These are phyloP conservation scores for Ogataea allantospora DNA, from an alignment of 805 yeast genomes.

Conservation along the genomic window DNA sequence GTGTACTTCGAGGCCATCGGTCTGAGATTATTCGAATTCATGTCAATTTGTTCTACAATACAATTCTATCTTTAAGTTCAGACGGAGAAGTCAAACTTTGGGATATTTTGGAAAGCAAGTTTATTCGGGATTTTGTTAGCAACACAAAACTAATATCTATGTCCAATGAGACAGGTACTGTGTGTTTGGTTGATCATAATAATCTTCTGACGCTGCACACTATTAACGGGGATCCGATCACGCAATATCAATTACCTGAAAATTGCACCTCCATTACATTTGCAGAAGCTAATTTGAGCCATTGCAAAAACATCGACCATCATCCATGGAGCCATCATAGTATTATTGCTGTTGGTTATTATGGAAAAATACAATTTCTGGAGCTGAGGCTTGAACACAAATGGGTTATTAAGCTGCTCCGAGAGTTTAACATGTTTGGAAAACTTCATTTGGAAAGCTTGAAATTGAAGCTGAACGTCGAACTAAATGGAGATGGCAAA, in stretches of 20 bases:
- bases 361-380: conserved; percentile 29
- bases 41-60: conserved; percentile 51
- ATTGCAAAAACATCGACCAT: conserved; percentile 4
- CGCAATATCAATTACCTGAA: conserved; percentile 21
- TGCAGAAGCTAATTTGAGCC: conserved; percentile 18
- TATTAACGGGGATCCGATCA: conserved; percentile 51
- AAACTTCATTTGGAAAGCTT: conserved; percentile 29
- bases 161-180: conserved; percentile 54
- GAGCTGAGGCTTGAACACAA: conserved; percentile 17
- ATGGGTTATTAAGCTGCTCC: conserved; percentile 28
- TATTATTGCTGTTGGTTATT: conserved; percentile 36
- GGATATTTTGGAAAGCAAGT: conserved; percentile 56
- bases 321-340: conserved; percentile 37
- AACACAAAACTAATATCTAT: conserved; percentile 38
- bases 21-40: conserved; percentile 44
- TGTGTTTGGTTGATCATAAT: conserved; percentile 37
- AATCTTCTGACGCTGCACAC: conserved; percentile 40
- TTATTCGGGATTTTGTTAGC: conserved; percentile 40
- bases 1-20: conserved; percentile 57
- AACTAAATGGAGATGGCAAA: conserved; percentile 35
- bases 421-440: conserved; percentile 23
- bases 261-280: conserved; percentile 19
- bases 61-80: conserved; percentile 52
- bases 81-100: conserved; percentile 59
- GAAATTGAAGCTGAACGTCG: conserved; percentile 34